Conservation (phyloP, 2,329 filamentous ascomycete genomes). For the Xylaria sp. region DNA sequence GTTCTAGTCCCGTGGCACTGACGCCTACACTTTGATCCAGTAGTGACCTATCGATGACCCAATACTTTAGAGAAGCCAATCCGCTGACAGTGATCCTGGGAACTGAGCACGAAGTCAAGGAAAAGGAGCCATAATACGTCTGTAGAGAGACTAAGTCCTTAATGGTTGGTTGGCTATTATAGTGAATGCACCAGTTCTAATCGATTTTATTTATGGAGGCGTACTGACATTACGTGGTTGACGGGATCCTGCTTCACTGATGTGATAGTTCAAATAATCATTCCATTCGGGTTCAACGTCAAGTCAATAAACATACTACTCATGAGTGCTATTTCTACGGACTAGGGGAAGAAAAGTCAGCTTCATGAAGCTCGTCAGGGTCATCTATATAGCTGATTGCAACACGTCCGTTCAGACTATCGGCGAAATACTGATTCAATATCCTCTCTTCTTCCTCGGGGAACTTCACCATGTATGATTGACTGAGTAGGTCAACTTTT, state of each 20-base stretch:
- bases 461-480: conserved; percentile 46
- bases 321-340: background rate
- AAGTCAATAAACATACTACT: background rate
- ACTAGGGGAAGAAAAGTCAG: conserved; percentile 44
- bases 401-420: conserved; percentile 48
- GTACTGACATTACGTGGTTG: background rate
- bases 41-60: no score
- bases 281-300: background rate
- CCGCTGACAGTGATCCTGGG: no score
- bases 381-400: conserved; percentile 49
- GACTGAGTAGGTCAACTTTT: conserved; percentile 49
- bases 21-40: no score
- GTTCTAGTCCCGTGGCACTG: no score
- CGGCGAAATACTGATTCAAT: conserved; percentile 42
- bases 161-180: background rate
- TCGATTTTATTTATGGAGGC: background rate
- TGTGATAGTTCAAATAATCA: no score
- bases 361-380: conserved; percentile 51
- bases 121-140: background rate
- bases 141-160: background rate
- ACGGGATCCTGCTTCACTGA: background rate
- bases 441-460: conserved; percentile 40
- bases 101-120: background rate
- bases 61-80: no score
- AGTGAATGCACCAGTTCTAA: background rate